A percentile compares a stretch with the other conserved stretches of the same genome.
Evolutionary conservation across 495 filamentous ascomycete genomes (phyloP).

Genomic region (Neurospora sp.): DNA sequence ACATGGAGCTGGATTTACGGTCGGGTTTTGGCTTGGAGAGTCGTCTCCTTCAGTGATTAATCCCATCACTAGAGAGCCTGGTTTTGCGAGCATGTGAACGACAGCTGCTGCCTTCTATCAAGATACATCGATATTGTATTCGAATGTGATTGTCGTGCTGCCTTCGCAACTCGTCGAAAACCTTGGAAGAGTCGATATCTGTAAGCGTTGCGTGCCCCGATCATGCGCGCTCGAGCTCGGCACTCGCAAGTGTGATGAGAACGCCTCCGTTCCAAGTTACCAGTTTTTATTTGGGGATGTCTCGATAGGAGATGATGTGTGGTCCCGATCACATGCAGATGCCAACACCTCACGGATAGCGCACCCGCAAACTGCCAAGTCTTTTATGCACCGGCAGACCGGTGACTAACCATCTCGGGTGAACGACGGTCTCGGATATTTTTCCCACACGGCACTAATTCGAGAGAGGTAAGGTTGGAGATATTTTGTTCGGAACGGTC

Average conservation of each 20-base stretch:
- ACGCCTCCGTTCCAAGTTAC: neutral
- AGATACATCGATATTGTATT: neutral
- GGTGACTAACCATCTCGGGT: neutral
- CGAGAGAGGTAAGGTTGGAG: neutral
- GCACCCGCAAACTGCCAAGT: neutral
- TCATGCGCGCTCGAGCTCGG: neutral
- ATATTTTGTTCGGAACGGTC: neutral
- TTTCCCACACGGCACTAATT: neutral
- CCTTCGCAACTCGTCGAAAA: neutral
- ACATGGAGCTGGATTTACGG: neutral
- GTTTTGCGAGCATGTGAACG: neutral
- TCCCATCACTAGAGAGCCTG: neutral
- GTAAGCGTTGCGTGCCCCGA: neutral
- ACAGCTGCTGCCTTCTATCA: neutral
- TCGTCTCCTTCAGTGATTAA: neutral
- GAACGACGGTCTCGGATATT: neutral
- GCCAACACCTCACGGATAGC: neutral
- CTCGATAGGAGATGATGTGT: neutral
- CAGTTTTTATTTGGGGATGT: neutral
- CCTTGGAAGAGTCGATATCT: neutral
- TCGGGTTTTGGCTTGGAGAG: neutral
- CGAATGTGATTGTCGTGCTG: neutral
- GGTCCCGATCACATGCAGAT: neutral
- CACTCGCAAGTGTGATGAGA: neutral
- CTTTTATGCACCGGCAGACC: neutral